Evolutionary conservation across 2,329 filamentous ascomycete genomes (phyloP).

Genomic region (Aureobasidium sp.): DNA sequence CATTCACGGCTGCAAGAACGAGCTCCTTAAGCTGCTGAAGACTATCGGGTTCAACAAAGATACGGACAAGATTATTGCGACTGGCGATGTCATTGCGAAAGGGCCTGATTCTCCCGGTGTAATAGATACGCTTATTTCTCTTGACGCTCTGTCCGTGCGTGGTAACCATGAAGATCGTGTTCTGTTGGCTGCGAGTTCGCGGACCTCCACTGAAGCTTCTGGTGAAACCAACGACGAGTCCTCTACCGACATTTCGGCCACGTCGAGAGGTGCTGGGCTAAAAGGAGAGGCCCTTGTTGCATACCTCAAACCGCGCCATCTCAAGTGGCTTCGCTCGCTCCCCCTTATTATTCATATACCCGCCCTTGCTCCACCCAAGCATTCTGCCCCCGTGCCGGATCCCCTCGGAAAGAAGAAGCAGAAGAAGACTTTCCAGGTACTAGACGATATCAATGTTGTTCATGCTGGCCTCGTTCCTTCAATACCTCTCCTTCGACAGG

Average conservation of each 20-base stretch:
- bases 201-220: neutral
- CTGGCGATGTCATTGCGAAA: conserved; percentile 77
- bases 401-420: conserved; percentile 2
- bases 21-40: conserved; percentile 56
- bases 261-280: conserved; percentile 3
- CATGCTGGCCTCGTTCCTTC: conserved; percentile 82
- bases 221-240: conserved; percentile 12
- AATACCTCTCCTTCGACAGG: conserved; percentile 60
- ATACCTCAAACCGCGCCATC: conserved; percentile 23
- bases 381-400: neutral
- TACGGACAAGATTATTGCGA: conserved; percentile 67
- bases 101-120: conserved; percentile 77
- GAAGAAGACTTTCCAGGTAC: conserved; percentile 10
- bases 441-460: conserved; percentile 56
- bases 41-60: conserved; percentile 57
- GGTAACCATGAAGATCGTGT: conserved; percentile 91
- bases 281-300: conserved; percentile 12
- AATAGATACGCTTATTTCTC: conserved; percentile 63
- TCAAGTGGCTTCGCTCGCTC: conserved; percentile 28
- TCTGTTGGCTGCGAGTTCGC: conserved; percentile 44
- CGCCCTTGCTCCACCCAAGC: conserved; percentile 6
- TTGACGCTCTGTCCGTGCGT: conserved; percentile 73
- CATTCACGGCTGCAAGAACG: conserved; percentile 76
- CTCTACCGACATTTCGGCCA: neutral
- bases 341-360: conserved; percentile 33